Percentiles rank a stretch among this genome's conserved stretches.
Evolutionary conservation across 805 yeast genomes (phyloP).

Genomic region (Candida methanosorbosa): DNA sequence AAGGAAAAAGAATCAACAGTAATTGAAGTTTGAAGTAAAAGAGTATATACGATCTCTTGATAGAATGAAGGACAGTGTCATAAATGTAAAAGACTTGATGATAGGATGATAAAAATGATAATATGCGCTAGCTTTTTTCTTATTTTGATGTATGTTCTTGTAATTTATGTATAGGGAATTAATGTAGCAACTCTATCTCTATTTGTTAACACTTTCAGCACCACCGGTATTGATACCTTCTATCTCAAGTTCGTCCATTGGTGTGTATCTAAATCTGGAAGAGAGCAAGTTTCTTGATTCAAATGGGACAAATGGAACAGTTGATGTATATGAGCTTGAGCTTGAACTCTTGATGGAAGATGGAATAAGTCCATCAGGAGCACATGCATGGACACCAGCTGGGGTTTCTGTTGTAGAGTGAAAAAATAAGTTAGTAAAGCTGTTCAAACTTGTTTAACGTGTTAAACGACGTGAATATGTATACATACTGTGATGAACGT

Average conservation of each 20-base stretch:
- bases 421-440: background rate
- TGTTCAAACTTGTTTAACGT: no score
- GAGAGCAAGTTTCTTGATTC: conserved; percentile 63
- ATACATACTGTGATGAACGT: conserved; percentile 38
- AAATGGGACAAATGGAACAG: conserved; percentile 15
- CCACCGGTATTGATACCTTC: conserved; percentile 81
- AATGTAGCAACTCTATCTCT: no score
- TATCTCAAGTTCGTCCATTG: conserved; percentile 58
- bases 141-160: no score
- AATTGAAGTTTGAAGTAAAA: no score
- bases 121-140: no score
- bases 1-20: no score
- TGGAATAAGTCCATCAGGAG: conserved; percentile 27
- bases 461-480: conserved; percentile 1
- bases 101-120: no score
- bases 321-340: conserved; percentile 1
- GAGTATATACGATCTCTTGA: no score
- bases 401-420: conserved; percentile 11
- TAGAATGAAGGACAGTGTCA: no score
- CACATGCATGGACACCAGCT: conserved; percentile 26
- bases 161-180: no score
- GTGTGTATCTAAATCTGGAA: conserved; percentile 58
- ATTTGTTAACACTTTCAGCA: conserved; percentile 34
- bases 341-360: conserved; percentile 2
- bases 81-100: no score